Conservation (phyloP, 176 grass and related monocot species). For the Chrysopogon serrulatus region DNA sequence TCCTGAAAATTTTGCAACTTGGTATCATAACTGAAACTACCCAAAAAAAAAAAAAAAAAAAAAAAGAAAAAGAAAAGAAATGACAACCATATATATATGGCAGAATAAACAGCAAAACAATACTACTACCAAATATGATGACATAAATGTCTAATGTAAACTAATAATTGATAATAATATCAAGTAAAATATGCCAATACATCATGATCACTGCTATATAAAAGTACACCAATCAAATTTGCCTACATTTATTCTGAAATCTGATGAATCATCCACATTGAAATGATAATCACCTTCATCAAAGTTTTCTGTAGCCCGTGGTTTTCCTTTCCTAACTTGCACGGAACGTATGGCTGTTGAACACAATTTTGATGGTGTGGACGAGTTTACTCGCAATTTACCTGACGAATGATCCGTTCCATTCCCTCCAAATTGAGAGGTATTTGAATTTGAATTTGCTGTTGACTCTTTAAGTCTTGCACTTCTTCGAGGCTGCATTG, state of each 20-base stretch:
- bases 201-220: not conserved
- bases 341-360: constrained; percentile 64
- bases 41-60: too few species aligned
- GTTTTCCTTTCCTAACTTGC: constrained; percentile 81
- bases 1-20: not conserved
- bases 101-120: constrained; percentile 4
- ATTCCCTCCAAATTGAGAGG: constrained; percentile 58
- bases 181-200: not conserved
- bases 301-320: constrained; percentile 75
- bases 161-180: constrained; percentile 10
- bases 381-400: constrained; percentile 84
- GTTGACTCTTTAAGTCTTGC: constrained; percentile 73
- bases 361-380: constrained; percentile 72
- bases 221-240: constrained; percentile 23
- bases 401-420: constrained; percentile 55
- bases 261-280: constrained; percentile 35
- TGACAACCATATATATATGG: not conserved
- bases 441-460: constrained; percentile 65
- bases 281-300: constrained; percentile 88
- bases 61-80: not conserved
- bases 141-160: not conserved
- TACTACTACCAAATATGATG: not conserved
- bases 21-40: not conserved
- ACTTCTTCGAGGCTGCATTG: constrained; percentile 76
- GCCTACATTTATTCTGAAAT: constrained; percentile 18